Conservation (phyloP, 768 basidiomycete species). For the Macrolepiota dolichaula region DNA sequence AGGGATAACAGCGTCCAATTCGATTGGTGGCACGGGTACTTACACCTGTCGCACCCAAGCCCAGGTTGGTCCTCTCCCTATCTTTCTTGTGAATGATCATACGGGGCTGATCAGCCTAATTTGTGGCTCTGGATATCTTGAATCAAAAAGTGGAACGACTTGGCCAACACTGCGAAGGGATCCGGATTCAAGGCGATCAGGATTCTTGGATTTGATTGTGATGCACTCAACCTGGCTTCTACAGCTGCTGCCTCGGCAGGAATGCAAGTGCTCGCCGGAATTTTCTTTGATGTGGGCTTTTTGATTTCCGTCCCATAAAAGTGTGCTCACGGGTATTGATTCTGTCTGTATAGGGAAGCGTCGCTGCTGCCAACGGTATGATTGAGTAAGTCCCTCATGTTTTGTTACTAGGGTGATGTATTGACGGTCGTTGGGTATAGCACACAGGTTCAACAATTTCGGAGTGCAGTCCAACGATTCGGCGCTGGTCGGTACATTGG, state of each 20-base stretch:
- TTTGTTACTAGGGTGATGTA: not conserved
- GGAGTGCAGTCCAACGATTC: conserved; percentile 25
- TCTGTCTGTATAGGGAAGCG: conserved; percentile 22
- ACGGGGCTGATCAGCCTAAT: not conserved
- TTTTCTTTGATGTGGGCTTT: conserved; percentile 25
- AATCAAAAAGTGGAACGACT: conserved; percentile 27
- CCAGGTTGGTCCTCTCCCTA: conserved; percentile 20
- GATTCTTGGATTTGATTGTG: conserved; percentile 33
- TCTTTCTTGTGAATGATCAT: not conserved
- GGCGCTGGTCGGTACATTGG: conserved; percentile 30
- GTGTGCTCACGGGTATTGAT: not conserved
- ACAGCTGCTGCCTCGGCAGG: conserved; percentile 28
- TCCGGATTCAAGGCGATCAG: conserved; percentile 32
- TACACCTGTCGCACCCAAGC: conserved; percentile 33
- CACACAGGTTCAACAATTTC: conserved; percentile 32
- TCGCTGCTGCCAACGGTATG: conserved; percentile 21
- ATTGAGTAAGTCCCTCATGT: conserved; percentile 25
- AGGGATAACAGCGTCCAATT: conserved; percentile 30
- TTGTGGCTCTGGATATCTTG: not conserved
- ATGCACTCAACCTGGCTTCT: conserved; percentile 31
- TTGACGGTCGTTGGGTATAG: conserved; percentile 16
- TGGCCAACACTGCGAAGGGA: conserved; percentile 26
- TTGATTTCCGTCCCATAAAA: not conserved
- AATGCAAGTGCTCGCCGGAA: conserved; percentile 31
- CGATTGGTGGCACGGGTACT: conserved; percentile 21